Evolutionary conservation across 441 rosid genomes (phyloP), one percentile per base, ranked within the genome.

Genomic region (Gossypium aridum): DNA sequence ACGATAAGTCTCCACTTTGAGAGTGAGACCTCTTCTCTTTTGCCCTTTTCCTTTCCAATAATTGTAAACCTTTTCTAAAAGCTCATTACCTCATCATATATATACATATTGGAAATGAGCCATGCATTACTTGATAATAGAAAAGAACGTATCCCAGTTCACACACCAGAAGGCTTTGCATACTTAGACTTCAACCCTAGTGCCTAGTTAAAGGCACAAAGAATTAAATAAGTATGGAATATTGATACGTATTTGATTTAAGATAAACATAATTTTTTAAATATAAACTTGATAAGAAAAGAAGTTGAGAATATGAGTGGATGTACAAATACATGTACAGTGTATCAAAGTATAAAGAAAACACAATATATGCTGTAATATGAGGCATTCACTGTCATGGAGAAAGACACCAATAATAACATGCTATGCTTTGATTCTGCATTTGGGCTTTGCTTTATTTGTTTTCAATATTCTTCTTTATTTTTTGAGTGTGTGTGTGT

Each of bases 351-450:
- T 17, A 37, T 19, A 3, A 39, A 64, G 53, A 70, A 8, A 25
- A 17, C 25, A 54, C 62, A 17, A 54, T 9, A 57, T 16, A 70
- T 25, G 60, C 26, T 64, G 69, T 53, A 64, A 19, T 14, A 23
- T 22, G n/a, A 59, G 63, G 8, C 25, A n/a, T n/a, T 49, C 23
- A 64, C 3, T 17, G 53, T 45, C 53, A 17, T 34, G 51, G 53
- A 4, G 53, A 64, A 64, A 64, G 51, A 19, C 22, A 17, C 47
- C 53, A 37, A 64, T 37, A 19, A 59, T 59, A 22, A 23, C 4
- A 57, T 23, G 64, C 25, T 3, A 22, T 31, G 64, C n/a, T 59
- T 59, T 59, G 64, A 37, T 64, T 64, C 66, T 62, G 66, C 66
- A 37, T 39, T 37, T 17, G n/a, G 45, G 69, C 7, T 37, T 1